Percentiles rank a stretch among this genome's conserved stretches.
Evolutionary conservation across 2,329 filamentous ascomycete species (phyloP).

Genomic region (Colletotrichum caudatum): DNA sequence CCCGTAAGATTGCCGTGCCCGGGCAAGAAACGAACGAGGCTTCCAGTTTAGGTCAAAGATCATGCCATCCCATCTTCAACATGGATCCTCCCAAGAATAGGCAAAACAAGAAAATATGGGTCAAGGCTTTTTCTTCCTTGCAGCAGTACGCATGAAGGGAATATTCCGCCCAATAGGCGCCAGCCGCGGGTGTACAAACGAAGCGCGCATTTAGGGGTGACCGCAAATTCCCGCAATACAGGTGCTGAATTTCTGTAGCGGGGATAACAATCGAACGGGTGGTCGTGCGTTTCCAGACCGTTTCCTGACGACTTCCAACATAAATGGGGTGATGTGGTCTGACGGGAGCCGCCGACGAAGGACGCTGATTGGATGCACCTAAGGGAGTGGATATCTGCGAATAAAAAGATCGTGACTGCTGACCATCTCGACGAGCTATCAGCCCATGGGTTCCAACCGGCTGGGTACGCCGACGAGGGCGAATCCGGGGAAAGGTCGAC

Average conservation of each 20-base stretch:
- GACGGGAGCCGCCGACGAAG: conserved; percentile 37
- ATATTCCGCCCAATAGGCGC: conserved; percentile 36
- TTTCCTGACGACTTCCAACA: conserved; percentile 38
- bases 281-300: conserved; percentile 37
- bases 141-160: conserved; percentile 20
- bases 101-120: conserved; percentile 6
- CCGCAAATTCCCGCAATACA: conserved; percentile 3
- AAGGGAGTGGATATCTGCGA: conserved; percentile 35
- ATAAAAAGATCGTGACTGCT: conserved; percentile 36
- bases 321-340: conserved; percentile 43
- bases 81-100: conserved; percentile 17
- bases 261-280: conserved; percentile 19
- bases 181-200: conserved; percentile 31
- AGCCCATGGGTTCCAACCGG: conserved; percentile 32
- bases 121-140: conserved; percentile 31
- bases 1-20: conserved; percentile 42
- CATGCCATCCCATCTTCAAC: conserved; percentile 39
- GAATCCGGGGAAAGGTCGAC: conserved; percentile 36
- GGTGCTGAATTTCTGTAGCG: neutral
- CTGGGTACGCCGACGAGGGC: conserved; percentile 25
- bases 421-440: conserved; percentile 35
- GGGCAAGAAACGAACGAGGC: conserved; percentile 33
- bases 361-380: conserved; percentile 30
- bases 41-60: conserved; percentile 28
- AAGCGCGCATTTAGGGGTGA: neutral